A percentile compares a stretch with the other conserved stretches of the same genome.
Conservation (phyloP, 371 early-diverging fungal species). For the Coelomomyces lativittatus region DNA sequence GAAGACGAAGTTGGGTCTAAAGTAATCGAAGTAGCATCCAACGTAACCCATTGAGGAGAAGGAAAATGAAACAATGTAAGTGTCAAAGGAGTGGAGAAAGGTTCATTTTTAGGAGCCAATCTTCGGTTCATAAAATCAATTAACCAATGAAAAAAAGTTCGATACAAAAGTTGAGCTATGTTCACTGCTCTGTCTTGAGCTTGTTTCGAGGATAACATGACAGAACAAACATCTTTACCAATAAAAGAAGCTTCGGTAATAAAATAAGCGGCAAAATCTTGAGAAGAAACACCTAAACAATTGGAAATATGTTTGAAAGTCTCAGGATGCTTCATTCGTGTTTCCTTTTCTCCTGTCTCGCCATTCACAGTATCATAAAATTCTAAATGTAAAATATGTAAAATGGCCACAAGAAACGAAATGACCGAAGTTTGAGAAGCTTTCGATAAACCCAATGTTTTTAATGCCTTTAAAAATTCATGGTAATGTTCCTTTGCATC, state of each 20-base stretch:
- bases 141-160: constrained; percentile 57
- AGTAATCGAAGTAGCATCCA: no score
- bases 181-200: constrained; percentile 32
- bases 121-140: constrained; percentile 51
- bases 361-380: constrained; percentile 50
- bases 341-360: constrained; percentile 41
- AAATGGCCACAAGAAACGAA: constrained; percentile 66
- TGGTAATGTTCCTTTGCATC: neutral
- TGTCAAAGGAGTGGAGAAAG: no score
- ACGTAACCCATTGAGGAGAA: no score
- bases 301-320: constrained; percentile 61
- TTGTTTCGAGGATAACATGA: neutral
- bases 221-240: constrained; percentile 3
- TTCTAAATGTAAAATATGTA: constrained; percentile 72
- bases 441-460: constrained; percentile 56
- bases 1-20: no score
- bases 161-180: constrained; percentile 53
- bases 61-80: no score
- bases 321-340: constrained; percentile 53
- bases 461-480: constrained; percentile 26
- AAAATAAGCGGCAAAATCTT: constrained; percentile 59
- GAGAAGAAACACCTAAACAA: constrained; percentile 63
- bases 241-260: constrained; percentile 66
- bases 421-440: constrained; percentile 63
- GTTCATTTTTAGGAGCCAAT: no score